phyloP scores from a whole-genome alignment of 1,284 basidiomycete species.

The Trametes versicolor region DNA sequence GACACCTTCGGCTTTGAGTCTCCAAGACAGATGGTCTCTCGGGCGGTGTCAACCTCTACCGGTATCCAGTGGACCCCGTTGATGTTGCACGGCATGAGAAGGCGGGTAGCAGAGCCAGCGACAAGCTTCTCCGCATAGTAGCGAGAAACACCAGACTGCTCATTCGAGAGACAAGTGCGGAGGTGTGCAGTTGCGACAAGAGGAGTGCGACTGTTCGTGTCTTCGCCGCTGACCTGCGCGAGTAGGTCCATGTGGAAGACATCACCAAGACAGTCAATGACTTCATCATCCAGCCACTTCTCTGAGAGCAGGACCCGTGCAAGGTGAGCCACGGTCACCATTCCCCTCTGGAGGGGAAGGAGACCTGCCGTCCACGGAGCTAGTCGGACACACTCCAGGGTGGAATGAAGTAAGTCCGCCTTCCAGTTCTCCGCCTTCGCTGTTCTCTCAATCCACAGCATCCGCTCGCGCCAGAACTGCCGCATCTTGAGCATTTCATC shows the following conservation, averaged over 20 bases:
- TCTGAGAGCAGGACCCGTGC: conserved; percentile 4
- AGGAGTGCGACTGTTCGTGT: too few species aligned
- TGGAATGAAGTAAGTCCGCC: neutral
- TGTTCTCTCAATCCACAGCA: conserved; percentile 3
- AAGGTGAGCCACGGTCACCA: conserved; percentile 2
- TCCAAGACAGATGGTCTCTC: neutral
- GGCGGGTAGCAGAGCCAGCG: neutral
- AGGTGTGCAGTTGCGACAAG: conserved; percentile 2
- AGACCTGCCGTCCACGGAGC: conserved; percentile 5
- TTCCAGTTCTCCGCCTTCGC: neutral
- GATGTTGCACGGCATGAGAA: conserved; percentile 10
- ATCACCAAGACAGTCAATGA: conserved; percentile 5
- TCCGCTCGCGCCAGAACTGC: conserved; percentile 6
- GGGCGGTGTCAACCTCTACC: neutral
- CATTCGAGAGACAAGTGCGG: neutral
- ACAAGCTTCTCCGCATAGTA: neutral
- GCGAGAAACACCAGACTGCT: neutral
- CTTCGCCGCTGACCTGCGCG: too few species aligned
- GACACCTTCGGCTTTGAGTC: conserved; percentile 6
- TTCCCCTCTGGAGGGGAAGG: neutral
- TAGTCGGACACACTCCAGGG: neutral
- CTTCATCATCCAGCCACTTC: conserved; percentile 13
- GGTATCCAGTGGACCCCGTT: conserved; percentile 12
- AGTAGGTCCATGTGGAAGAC: neutral
- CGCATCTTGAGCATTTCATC: neutral